These are phyloP conservation scores for Marasmius sp. DNA, from an alignment of 1,284 basidiomycete species.

Conservation along the genomic window DNA sequence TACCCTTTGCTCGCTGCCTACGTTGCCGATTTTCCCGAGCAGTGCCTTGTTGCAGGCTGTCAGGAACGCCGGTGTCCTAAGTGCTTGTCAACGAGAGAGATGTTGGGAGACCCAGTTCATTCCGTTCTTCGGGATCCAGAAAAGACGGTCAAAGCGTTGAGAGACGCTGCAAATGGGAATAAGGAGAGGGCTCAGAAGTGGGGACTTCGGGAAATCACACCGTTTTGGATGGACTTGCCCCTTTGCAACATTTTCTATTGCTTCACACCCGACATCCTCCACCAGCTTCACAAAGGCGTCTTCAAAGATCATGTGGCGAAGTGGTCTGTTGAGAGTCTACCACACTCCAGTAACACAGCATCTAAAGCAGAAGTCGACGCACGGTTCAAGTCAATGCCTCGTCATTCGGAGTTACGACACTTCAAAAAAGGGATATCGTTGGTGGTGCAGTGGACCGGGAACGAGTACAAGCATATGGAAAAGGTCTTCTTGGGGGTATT, in stretches of 20 bases:
- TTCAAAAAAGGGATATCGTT: conserved; percentile 20
- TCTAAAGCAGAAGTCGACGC: conserved; percentile 20
- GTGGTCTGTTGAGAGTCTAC: conserved; percentile 11
- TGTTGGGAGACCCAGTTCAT: conserved; percentile 1
- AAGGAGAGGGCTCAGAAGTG: not conserved
- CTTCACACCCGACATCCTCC: conserved; percentile 13
- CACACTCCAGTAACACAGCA: not conserved
- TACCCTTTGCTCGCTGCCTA: conserved; percentile 26
- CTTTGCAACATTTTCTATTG: conserved; percentile 9
- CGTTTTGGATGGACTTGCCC: conserved; percentile 12
- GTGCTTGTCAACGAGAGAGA: conserved; percentile 12
- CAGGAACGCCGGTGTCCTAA: conserved; percentile 19
- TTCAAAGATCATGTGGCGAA: conserved; percentile 18
- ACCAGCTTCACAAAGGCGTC: conserved; percentile 13
- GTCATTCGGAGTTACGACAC: conserved; percentile 20
- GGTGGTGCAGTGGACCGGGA: conserved; percentile 16
- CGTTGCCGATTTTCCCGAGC: conserved; percentile 34
- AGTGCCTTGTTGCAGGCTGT: conserved; percentile 21
- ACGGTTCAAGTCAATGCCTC: conserved; percentile 21
- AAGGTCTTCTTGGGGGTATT: conserved; percentile 16
- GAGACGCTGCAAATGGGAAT: not conserved
- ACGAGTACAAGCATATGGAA: conserved; percentile 15
- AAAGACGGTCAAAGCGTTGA: not conserved
- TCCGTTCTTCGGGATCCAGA: not conserved
- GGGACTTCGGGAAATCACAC: not conserved